Conservation (phyloP, 306 rosid species). For the Rosa lucieae region DNA sequence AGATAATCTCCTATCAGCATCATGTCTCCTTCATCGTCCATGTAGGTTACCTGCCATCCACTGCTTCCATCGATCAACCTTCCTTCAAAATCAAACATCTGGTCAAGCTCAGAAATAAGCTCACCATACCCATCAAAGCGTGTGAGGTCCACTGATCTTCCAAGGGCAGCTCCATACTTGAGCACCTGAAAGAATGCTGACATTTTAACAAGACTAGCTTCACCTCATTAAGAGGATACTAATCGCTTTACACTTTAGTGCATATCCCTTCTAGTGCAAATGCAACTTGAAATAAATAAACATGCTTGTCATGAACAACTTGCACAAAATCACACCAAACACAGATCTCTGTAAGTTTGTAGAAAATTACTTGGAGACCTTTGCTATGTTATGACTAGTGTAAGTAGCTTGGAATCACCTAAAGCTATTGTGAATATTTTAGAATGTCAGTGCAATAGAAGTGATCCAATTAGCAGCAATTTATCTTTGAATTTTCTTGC, state of each 20-base stretch:
- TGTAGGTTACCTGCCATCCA: slow-evolving; percentile 60
- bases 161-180: slow-evolving; percentile 58
- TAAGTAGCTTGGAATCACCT: neutral
- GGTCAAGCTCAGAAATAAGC: slow-evolving; percentile 55
- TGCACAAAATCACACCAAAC: slow-evolving; percentile 6
- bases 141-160: slow-evolving; percentile 56
- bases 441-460: neutral
- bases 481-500: neutral
- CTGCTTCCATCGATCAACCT: slow-evolving; percentile 49
- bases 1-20: slow-evolving; percentile 44
- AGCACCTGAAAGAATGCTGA: slow-evolving; percentile 49
- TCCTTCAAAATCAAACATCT: slow-evolving; percentile 61
- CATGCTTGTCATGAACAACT: neutral
- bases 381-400: neutral
- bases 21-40: slow-evolving; percentile 46
- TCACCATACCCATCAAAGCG: slow-evolving; percentile 45
- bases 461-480: neutral
- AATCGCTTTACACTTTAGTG: neutral
- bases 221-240: neutral
- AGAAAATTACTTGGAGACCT: neutral
- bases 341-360: neutral
- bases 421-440: neutral
- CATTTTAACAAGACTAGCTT: neutral
- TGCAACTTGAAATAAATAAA: neutral
- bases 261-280: neutral